These are phyloP conservation scores for Pseudocercospora crystallina DNA, from an alignment of 2,329 filamentous ascomycete genomes.

Conservation along the genomic window DNA sequence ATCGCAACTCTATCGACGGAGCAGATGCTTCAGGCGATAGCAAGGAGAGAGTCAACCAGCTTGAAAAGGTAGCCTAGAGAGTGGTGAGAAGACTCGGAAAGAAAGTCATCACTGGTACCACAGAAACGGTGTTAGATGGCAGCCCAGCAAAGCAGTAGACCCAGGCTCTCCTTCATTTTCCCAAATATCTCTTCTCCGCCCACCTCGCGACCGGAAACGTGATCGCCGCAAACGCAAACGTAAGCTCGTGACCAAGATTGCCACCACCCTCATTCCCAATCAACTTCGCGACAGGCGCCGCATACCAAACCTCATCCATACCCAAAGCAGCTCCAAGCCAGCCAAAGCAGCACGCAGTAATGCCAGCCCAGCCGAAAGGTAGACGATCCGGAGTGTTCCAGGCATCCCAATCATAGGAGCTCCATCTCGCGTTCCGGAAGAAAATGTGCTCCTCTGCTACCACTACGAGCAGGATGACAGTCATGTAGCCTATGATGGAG, in stretches of 20 bases:
- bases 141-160: too few relatives aligned
- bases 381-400: slow-evolving; percentile 7
- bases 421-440: slow-evolving; percentile 8
- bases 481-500: slow-evolving; percentile 16
- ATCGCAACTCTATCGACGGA: slow-evolving; percentile 3
- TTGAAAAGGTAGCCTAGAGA: slow-evolving; percentile 11
- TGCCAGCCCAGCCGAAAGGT: slow-evolving; percentile 15
- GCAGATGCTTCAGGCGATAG: slow-evolving; percentile 4
- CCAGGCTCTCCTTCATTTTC: not conserved
- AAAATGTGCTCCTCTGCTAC: slow-evolving; percentile 18
- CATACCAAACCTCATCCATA: slow-evolving; percentile 15
- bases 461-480: slow-evolving; percentile 12
- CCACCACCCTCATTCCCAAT: slow-evolving; percentile 12
- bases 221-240: slow-evolving; percentile 11
- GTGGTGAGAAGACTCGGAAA: not conserved
- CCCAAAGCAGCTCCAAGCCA: slow-evolving; percentile 15
- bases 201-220: slow-evolving; percentile 12
- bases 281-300: slow-evolving; percentile 8
- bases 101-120: too few relatives aligned
- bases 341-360: slow-evolving; percentile 11
- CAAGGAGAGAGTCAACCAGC: slow-evolving; percentile 8
- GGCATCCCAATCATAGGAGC: slow-evolving; percentile 10
- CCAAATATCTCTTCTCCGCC: slow-evolving; percentile 7
- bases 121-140: too few relatives aligned
- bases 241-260: slow-evolving; percentile 17